Conservation (phyloP, 345 rosid genomes). For the Hibiscus trionum region DNA sequence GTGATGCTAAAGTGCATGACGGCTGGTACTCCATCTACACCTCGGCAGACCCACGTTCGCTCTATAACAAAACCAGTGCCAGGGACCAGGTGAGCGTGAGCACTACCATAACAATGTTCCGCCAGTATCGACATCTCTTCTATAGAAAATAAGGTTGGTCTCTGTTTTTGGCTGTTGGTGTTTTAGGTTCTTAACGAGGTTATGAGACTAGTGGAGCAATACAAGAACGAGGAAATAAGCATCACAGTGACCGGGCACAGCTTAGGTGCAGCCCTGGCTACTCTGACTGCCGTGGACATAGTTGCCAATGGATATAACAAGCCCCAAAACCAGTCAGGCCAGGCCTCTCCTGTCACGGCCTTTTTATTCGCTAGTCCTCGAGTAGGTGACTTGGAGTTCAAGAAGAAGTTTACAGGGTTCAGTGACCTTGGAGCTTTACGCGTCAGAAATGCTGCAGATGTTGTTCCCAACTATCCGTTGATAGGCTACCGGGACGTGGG, state of each 20-base stretch:
- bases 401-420: constrained; percentile 28
- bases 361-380: constrained; percentile 59
- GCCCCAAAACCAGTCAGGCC: constrained; percentile 14
- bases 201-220: constrained; percentile 41
- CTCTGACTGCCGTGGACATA: constrained; percentile 51
- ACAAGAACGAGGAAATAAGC: constrained; percentile 57
- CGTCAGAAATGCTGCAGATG: constrained; percentile 39
- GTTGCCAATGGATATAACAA: constrained; percentile 47
- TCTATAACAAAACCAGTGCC: constrained; percentile 44
- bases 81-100: constrained; percentile 42
- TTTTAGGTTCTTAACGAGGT: constrained; percentile 36
- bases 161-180: background rate
- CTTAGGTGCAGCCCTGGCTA: constrained; percentile 55
- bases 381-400: constrained; percentile 49
- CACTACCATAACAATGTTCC: background rate
- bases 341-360: constrained; percentile 44
- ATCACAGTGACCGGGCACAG: constrained; percentile 61
- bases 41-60: constrained; percentile 53
- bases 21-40: constrained; percentile 84
- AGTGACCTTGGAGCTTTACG: constrained; percentile 46
- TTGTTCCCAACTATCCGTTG: constrained; percentile 59
- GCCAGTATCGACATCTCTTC: background rate
- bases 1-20: constrained; percentile 51
- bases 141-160: background rate
- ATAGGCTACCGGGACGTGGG: constrained; percentile 60